Evolutionary conservation across 208 protist genomes (phyloP).

Genomic region (Trypanosoma boissoni): DNA sequence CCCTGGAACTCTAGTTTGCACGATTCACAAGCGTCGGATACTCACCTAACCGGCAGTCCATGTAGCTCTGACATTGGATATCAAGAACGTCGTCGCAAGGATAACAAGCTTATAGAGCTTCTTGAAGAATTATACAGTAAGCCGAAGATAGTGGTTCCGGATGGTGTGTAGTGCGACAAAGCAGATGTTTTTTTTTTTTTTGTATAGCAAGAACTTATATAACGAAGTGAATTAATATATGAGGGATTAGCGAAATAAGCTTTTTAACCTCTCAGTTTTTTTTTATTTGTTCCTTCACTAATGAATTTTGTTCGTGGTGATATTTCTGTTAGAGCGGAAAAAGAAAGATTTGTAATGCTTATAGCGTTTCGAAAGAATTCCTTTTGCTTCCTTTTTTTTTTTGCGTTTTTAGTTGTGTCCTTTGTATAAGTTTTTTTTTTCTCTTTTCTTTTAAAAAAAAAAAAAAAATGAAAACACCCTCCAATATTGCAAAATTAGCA

Average conservation of each 20-base stretch:
- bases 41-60: not conserved
- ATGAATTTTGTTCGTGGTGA: too few relatives aligned
- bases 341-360: too few relatives aligned
- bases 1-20: too few relatives aligned
- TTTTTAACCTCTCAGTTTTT: too few relatives aligned
- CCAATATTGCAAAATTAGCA: too few relatives aligned
- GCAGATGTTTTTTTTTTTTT: too few relatives aligned
- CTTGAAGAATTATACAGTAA: not conserved
- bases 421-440: conserved; percentile 15
- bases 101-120: not conserved
- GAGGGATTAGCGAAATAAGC: too few relatives aligned
- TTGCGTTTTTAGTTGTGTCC: conserved; percentile 6
- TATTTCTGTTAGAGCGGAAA: too few relatives aligned
- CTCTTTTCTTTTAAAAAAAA: conserved; percentile 6
- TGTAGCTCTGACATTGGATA: not conserved
- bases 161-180: conserved; percentile 11
- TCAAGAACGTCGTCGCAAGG: not conserved
- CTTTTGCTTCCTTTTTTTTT: conserved; percentile 11
- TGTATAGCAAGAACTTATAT: too few relatives aligned
- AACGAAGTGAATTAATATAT: too few relatives aligned
- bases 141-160: not conserved
- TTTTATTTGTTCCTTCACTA: too few relatives aligned
- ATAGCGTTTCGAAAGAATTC: conserved; percentile 22
- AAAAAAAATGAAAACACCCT: too few relatives aligned
- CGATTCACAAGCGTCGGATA: not conserved